These are phyloP conservation scores for Aspergillus eucalypticola DNA, from an alignment of 2,329 filamentous ascomycete genomes.

Conservation along the genomic window DNA sequence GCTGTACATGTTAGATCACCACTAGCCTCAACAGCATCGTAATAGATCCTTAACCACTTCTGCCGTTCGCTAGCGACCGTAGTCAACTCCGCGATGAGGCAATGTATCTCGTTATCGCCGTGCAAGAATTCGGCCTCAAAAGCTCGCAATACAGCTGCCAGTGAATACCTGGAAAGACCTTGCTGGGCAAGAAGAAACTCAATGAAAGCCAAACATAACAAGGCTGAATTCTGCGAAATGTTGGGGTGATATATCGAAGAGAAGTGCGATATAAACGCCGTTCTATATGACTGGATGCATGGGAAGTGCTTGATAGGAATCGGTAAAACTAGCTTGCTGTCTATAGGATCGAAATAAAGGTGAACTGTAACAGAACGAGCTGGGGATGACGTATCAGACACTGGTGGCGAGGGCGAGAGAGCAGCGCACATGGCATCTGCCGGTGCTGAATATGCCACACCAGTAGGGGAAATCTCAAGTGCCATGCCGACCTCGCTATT, in stretches of 20 bases:
- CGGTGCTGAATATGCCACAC: slow-evolving; percentile 8
- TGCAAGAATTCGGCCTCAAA: slow-evolving; percentile 18
- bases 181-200: slow-evolving; percentile 13
- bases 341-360: slow-evolving; percentile 7
- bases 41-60: slow-evolving; percentile 17
- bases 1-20: background rate
- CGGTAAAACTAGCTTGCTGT: slow-evolving; percentile 1
- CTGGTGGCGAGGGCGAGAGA: background rate
- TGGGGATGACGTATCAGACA: slow-evolving; percentile 1
- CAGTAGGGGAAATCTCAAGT: slow-evolving; percentile 1
- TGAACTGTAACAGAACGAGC: background rate
- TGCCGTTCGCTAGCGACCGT: slow-evolving; percentile 2
- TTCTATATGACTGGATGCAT: slow-evolving; percentile 8
- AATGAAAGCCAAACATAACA: slow-evolving; percentile 15
- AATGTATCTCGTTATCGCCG: slow-evolving; percentile 16
- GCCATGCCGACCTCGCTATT: slow-evolving; percentile 11
- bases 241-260: background rate
- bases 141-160: slow-evolving; percentile 6
- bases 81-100: slow-evolving; percentile 7
- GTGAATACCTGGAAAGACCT: background rate
- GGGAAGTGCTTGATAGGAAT: slow-evolving; percentile 5
- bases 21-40: slow-evolving; percentile 11
- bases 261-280: slow-evolving; percentile 13
- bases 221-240: background rate
- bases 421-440: background rate